phyloP scores from a whole-genome alignment of 768 basidiomycete species.

The Gymnopilus dilepis region DNA sequence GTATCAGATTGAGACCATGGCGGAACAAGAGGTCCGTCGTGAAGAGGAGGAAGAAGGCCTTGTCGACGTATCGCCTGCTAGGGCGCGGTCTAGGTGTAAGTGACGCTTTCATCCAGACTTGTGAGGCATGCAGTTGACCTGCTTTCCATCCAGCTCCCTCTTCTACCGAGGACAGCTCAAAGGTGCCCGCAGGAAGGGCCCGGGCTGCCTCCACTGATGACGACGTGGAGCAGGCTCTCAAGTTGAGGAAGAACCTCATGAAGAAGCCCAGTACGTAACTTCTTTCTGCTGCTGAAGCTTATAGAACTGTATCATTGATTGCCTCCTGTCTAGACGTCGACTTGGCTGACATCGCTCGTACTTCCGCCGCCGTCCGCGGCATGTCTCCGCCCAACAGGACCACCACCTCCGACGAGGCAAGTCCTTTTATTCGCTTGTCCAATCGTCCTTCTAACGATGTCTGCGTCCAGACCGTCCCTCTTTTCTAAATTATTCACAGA shows the following conservation, averaged over 20 bases:
- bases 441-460: not conserved
- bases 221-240: constrained; percentile 53
- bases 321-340: constrained; percentile 47
- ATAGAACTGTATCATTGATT: not conserved
- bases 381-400: constrained; percentile 44
- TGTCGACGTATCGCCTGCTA: constrained; percentile 13
- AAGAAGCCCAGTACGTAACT: constrained; percentile 61
- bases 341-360: constrained; percentile 81
- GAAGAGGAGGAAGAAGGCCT: constrained; percentile 44
- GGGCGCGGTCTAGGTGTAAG: constrained; percentile 17
- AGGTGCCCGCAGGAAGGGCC: not conserved
- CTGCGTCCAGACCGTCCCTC: constrained; percentile 1
- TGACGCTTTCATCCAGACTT: too few species aligned
- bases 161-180: not conserved
- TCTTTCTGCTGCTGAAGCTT: not conserved
- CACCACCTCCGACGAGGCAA: constrained; percentile 8
- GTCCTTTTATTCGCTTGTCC: not conserved
- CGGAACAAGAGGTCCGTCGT: constrained; percentile 60
- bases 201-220: constrained; percentile 1
- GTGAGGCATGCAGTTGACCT: not conserved
- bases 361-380: constrained; percentile 71
- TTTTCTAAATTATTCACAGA: constrained; percentile 18
- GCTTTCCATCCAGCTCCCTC: not conserved
- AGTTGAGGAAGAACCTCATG: constrained; percentile 77
- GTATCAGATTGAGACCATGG: constrained; percentile 61